phyloP scores from a whole-genome alignment of 768 basidiomycete species.

The Mycena chlorophos region DNA sequence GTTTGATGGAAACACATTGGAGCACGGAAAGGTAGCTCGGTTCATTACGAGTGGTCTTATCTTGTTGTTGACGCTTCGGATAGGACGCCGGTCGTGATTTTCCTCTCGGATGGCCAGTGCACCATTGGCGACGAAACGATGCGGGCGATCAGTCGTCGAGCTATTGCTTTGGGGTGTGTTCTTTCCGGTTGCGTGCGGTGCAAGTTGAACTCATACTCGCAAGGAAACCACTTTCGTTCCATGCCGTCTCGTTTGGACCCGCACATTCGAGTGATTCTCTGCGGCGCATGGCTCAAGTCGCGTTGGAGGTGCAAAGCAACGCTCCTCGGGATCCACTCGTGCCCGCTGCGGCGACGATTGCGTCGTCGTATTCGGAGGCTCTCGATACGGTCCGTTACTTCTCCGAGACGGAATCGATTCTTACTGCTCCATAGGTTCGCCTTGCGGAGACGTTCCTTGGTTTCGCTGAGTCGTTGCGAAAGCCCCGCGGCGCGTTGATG shows the following conservation, averaged over 20 bases:
- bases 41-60: no score
- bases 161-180: slow-evolving; percentile 46
- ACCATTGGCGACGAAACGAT: slow-evolving; percentile 39
- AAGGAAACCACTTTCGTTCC: slow-evolving; percentile 54
- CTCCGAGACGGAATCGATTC: neutral
- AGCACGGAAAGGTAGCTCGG: slow-evolving; percentile 49
- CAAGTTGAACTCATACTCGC: neutral
- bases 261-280: slow-evolving; percentile 28
- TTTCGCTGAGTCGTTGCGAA: slow-evolving; percentile 51
- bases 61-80: no score
- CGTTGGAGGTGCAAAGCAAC: slow-evolving; percentile 40
- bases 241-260: slow-evolving; percentile 50
- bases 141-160: no score
- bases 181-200: neutral
- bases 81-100: slow-evolving; percentile 51
- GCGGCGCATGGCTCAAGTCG: slow-evolving; percentile 48
- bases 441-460: slow-evolving; percentile 54
- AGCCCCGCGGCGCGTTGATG: slow-evolving; percentile 42
- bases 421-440: slow-evolving; percentile 37
- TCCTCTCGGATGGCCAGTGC: slow-evolving; percentile 59
- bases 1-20: slow-evolving; percentile 47
- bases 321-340: slow-evolving; percentile 41
- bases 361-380: slow-evolving; percentile 48
- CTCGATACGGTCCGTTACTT: slow-evolving; percentile 45
- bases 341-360: slow-evolving; percentile 31